Evolutionary conservation across 345 rosid species (phyloP).

Genomic region (Melaleuca alternifolia): DNA sequence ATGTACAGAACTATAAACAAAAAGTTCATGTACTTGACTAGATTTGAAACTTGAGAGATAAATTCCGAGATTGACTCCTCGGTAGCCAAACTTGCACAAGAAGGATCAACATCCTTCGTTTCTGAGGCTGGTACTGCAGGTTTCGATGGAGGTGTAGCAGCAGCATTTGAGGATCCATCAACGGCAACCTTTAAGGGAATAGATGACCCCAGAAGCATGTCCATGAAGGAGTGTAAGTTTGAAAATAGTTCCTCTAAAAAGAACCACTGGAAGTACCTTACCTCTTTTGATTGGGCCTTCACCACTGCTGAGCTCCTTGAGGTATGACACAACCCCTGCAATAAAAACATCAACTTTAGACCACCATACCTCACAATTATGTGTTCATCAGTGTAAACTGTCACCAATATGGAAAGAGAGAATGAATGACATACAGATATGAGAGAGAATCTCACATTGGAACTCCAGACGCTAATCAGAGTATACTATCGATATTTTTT

Average conservation of each 20-base stretch:
- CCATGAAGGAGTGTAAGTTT: constrained; percentile 18
- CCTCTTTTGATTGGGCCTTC: constrained; percentile 64
- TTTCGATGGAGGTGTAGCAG: constrained; percentile 22
- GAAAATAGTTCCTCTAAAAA: constrained; percentile 23
- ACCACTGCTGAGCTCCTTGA: constrained; percentile 26
- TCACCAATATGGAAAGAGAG: neutral
- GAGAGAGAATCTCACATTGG: neutral
- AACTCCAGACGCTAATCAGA: neutral
- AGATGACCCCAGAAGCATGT: constrained; percentile 42
- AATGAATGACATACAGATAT: neutral
- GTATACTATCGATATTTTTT: neutral
- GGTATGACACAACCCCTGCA: constrained; percentile 31
- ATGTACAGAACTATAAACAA: neutral
- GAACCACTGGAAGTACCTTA: constrained; percentile 26
- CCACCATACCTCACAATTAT: neutral
- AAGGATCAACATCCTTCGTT: constrained; percentile 31
- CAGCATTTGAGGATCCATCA: constrained; percentile 47
- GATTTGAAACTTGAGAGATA: constrained; percentile 64
- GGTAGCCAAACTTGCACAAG: constrained; percentile 33
- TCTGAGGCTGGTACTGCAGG: constrained; percentile 23
- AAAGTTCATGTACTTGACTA: constrained; percentile 46
- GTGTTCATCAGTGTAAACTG: neutral
- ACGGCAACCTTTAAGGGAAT: constrained; percentile 46
- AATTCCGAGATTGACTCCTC: constrained; percentile 70
- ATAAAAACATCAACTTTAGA: neutral